Conservation (phyloP, 208 protist species). For the Angomonas ambiguus region DNA sequence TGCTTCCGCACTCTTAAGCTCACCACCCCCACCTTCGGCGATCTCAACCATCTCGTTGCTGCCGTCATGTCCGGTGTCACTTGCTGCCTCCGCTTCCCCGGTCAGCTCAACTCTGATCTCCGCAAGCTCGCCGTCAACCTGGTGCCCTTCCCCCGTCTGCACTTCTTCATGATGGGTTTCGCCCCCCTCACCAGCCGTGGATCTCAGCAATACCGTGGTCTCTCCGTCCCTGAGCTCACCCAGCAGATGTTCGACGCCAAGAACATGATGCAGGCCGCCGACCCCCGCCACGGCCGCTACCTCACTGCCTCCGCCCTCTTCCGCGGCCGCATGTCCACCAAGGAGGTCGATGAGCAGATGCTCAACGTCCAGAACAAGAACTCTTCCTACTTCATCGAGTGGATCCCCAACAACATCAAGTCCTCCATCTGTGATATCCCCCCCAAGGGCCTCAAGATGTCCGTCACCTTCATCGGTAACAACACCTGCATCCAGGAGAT, state of each 20-base stretch:
- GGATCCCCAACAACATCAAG: conserved; percentile 68
- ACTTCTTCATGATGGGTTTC: conserved; percentile 98
- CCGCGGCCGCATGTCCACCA: conserved; percentile 93
- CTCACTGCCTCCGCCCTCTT: conserved; percentile 84
- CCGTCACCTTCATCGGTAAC: conserved; percentile 94
- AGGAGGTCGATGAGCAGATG: conserved; percentile 67
- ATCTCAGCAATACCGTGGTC: conserved; percentile 79
- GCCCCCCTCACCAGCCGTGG: conserved; percentile 91
- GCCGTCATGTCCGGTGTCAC: conserved; percentile 94
- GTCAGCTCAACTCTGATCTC: conserved; percentile 96
- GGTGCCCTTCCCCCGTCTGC: conserved; percentile 97
- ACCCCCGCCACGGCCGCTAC: conserved; percentile 49
- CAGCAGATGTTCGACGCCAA: conserved; percentile 97
- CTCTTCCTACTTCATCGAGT: conserved; percentile 94
- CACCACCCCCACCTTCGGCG: conserved; percentile 94
- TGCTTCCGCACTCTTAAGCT: conserved; percentile 98
- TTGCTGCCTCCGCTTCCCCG: conserved; percentile 96
- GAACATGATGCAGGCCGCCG: conserved; percentile 96
- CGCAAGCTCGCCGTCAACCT: conserved; percentile 97
- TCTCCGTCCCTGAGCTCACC: conserved; percentile 91
- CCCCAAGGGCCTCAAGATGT: conserved; percentile 91
- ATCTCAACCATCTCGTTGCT: conserved; percentile 96
- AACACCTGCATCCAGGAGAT: conserved; percentile 93
- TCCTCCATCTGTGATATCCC: conserved; percentile 90
- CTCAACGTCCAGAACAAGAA: conserved; percentile 78